Percentiles rank a stretch among this genome's conserved stretches.
Evolutionary conservation across 225 moss, liverwort and hornwort genomes (phyloP).

Genomic region (Thuidium tamariscinum): DNA sequence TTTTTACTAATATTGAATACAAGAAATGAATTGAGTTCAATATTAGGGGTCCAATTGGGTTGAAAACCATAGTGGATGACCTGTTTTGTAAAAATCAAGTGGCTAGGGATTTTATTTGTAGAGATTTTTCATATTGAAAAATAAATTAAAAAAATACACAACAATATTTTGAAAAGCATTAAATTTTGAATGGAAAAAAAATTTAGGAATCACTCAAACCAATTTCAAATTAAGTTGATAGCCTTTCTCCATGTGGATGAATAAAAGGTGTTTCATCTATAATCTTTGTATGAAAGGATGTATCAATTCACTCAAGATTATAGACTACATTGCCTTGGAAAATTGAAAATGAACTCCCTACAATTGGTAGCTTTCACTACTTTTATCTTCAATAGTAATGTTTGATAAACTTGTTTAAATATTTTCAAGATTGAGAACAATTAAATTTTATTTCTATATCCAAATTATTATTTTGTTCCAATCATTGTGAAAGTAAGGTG

Average conservation of each 20-base stretch:
- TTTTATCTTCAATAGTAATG: neutral
- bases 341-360: neutral
- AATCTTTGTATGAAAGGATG: neutral
- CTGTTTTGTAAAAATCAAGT: neutral
- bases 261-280: neutral
- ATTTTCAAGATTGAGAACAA: neutral
- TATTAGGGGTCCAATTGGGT: fast-evolving
- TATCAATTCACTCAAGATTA: neutral
- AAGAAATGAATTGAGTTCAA: neutral
- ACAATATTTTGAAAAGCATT: neutral
- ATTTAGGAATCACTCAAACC: neutral
- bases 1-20: neutral
- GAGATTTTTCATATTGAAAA: no score
- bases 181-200: neutral
- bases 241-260: neutral
- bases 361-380: neutral
- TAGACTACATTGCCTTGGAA: neutral
- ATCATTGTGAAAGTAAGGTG: neutral
- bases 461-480: neutral
- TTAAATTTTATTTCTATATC: neutral
- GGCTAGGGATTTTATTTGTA: neutral
- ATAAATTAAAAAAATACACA: fast-evolving
- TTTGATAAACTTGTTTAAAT: fast-evolving
- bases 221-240: neutral
- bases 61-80: neutral